Evolutionary conservation across 768 basidiomycete genomes (phyloP).

Genomic region (Podaxis sp.): DNA sequence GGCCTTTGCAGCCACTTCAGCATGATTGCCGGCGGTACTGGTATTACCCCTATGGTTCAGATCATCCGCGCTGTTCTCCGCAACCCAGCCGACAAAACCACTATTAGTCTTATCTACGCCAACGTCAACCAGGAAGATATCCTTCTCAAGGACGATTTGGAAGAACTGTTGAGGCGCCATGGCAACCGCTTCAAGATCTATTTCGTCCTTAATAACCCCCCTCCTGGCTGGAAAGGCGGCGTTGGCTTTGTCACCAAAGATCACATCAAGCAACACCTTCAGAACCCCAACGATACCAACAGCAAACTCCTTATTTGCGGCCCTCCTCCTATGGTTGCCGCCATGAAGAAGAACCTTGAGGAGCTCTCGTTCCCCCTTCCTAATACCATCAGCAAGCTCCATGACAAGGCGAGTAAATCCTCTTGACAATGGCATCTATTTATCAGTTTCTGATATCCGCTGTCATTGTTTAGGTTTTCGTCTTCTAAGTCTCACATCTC

Average conservation of each 20-base stretch:
- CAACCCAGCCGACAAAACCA: constrained; percentile 82
- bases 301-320: constrained; percentile 90
- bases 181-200: constrained; percentile 61
- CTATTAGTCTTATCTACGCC: constrained; percentile 88
- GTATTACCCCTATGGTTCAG: constrained; percentile 99
- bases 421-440: constrained; percentile 9
- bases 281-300: constrained; percentile 50
- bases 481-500: constrained; percentile 28
- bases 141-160: constrained; percentile 83
- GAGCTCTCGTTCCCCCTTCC: constrained; percentile 87
- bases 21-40: constrained; percentile 99
- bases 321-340: constrained; percentile 49
- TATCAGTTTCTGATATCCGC: neutral
- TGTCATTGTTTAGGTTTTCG: constrained; percentile 31
- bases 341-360: constrained; percentile 77
- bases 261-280: constrained; percentile 81
- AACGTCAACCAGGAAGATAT: constrained; percentile 94
- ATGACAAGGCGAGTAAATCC: constrained; percentile 60
- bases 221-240: constrained; percentile 81
- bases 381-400: constrained; percentile 87
- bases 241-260: constrained; percentile 92
- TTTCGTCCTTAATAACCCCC: constrained; percentile 95
- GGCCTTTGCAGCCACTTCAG: constrained; percentile 73
- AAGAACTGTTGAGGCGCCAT: constrained; percentile 65
- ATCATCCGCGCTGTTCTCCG: constrained; percentile 92